Conservation (phyloP, 768 basidiomycete genomes). For the Suillus spraguei region DNA sequence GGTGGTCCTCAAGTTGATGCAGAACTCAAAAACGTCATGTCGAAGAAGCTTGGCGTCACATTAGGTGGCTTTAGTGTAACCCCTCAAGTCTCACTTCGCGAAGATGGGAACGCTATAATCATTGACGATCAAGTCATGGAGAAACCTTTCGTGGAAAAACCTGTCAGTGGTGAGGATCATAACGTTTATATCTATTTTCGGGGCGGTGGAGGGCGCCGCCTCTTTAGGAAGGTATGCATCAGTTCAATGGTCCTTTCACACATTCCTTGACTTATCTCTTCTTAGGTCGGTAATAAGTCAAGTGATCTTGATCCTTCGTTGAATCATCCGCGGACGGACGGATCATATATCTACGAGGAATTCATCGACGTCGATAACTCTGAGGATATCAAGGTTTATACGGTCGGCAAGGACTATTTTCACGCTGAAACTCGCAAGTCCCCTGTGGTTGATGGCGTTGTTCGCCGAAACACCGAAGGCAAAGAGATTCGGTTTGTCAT, state of each 20-base stretch:
- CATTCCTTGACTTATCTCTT: slow-evolving; percentile 8
- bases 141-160: slow-evolving; percentile 99
- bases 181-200: slow-evolving; percentile 98
- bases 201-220: slow-evolving; percentile 87
- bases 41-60: slow-evolving; percentile 73
- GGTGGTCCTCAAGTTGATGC: slow-evolving; percentile 88
- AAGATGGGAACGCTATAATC: slow-evolving; percentile 89
- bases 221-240: slow-evolving; percentile 85
- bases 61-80: slow-evolving; percentile 72
- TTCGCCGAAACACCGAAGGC: slow-evolving; percentile 95
- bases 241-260: slow-evolving; percentile 5
- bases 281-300: slow-evolving; percentile 96
- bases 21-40: slow-evolving; percentile 73
- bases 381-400: slow-evolving; percentile 99
- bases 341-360: slow-evolving; percentile 97
- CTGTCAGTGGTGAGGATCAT: slow-evolving; percentile 98
- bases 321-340: slow-evolving; percentile 87
- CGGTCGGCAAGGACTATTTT: slow-evolving; percentile 91
- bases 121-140: slow-evolving; percentile 90
- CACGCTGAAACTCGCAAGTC: slow-evolving; percentile 99
- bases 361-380: slow-evolving; percentile 98
- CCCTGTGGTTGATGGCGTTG: slow-evolving; percentile 96
- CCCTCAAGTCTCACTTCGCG: slow-evolving; percentile 82
- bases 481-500: slow-evolving; percentile 86
- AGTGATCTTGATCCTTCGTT: slow-evolving; percentile 89